Percentiles rank a stretch among this genome's conserved stretches.
Evolutionary conservation across 495 filamentous ascomycete species (phyloP).

Genomic region (Jackrogersella multiformis): DNA sequence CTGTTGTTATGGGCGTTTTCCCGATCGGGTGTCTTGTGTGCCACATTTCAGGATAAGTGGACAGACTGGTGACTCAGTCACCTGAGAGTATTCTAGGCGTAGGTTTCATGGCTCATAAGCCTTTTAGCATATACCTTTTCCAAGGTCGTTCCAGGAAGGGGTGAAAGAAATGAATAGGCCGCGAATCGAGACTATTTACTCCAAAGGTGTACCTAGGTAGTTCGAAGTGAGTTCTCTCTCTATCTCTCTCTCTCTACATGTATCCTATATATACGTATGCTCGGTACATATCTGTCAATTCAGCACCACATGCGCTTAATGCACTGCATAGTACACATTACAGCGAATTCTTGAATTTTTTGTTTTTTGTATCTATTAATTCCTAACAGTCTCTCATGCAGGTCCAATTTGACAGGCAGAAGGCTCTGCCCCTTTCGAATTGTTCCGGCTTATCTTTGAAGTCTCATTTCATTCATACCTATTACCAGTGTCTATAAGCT

Average conservation of each 20-base stretch:
- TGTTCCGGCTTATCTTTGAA: neutral
- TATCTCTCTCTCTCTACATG: too few relatives aligned
- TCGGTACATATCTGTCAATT: too few relatives aligned
- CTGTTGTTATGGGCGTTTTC: slow-evolving; percentile 49
- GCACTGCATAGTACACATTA: neutral
- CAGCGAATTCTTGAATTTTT: neutral
- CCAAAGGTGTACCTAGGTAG: neutral
- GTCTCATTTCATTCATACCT: neutral
- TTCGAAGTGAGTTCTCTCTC: neutral
- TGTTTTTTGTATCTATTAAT: neutral
- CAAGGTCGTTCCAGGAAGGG: neutral
- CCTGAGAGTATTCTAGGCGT: neutral
- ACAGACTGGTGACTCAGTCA: slow-evolving; percentile 43
- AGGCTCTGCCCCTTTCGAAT: neutral
- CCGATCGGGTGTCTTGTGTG: slow-evolving; percentile 51
- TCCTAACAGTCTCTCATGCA: neutral
- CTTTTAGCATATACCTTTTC: neutral
- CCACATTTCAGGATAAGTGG: slow-evolving; percentile 47
- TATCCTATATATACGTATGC: too few relatives aligned
- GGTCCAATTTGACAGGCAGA: neutral
- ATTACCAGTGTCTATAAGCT: neutral
- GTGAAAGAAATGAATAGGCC: neutral
- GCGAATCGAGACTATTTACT: neutral
- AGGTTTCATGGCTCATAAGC: neutral
- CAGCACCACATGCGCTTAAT: neutral